Evolutionary conservation across 73 alveolate genomes (phyloP), one percentile per base, ranked within the genome.

Genomic region (Paramecium tetraurelia): DNA sequence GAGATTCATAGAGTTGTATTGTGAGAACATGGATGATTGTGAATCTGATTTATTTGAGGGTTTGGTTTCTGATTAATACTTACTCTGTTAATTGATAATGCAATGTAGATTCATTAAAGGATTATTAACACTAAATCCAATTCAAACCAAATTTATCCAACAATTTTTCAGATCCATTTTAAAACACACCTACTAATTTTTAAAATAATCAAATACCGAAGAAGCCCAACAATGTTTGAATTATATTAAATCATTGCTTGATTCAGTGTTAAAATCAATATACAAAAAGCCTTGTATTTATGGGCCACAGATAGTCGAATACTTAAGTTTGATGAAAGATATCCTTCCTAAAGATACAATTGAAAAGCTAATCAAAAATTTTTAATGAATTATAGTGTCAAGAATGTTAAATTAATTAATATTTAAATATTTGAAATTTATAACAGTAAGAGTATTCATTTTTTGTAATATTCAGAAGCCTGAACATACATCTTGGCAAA

Each of bases 31-130:
- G 46, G 50, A 63, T 12, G 84, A 63, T 63, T 31, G 31, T 31
- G 84, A 63, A 63, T 63, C 84, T 31, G 84, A 63, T 63, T 33
- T 63, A 63, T 63, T 63, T 63, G 84, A 27, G 14, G 84, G 84
- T 12, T 3, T 63, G 5, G 27, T 63, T 12, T 14, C 41, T 63
- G 84, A 63, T 63, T 0, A 27, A 31, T 33, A 20, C 0, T 63
- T 63, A 63, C 10, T 63, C 12, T 31, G 84, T 63, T 20, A 63
- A 63, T 33, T 63, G 41, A 63, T 63, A 31, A 27, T 31, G 46
- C 4, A 63, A 63, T 63, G 84, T 24, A 63, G 46, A 63, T 63
- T 63, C 14, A 63, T 63, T 22, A 63, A 63, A 63, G 84, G 84
- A 63, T 63, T 63, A 33, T 27, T 63, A 31, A 31, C 41, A 63